Evolutionary conservation across 768 basidiomycete species (phyloP), one percentile per base, ranked within the genome.

Genomic region (Termitomyces sp.): DNA sequence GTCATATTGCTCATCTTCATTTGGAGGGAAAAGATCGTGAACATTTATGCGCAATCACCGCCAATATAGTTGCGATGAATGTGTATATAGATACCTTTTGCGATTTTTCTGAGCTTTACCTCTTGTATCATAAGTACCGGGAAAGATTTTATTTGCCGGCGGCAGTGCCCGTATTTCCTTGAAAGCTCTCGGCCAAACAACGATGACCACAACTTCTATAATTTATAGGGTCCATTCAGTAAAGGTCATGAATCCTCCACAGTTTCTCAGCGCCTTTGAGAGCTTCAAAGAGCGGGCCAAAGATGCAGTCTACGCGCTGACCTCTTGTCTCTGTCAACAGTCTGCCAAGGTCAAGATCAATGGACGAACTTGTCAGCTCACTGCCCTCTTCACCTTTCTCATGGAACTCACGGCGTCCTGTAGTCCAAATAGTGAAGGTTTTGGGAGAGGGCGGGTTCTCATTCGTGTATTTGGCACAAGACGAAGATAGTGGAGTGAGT

Each of bases 391-490:
- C 23, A 42, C 51, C 33, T 56, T 40, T 63, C 44, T 40, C 31
- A 23, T 47, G 10, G 3, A 42, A 47, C 59, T 62, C 18, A 63
- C 47, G 27, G 23, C 27, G 39, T 16, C 22, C 32, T 40, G n/a
- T 62, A 92, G 90, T 94, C 73, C 88, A 91, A 66, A 91, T 99
- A 50, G 73, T 95, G 47, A 92, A 89, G 56, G 86, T 98, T 11
- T 83, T 99, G 9, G 97, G 97, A 27, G 97, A 98, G 73, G 96
- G 97, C 13, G 96, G 92, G 7, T 95, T 94, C 76, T 91, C 89
- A 29, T 95, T 93, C 63, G 92, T 94, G 7, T 92, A 94, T 68
- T 78, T 91, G 31, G 91, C 87, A 3, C 89, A 91, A 68, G 91
- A 94, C 68, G 90, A 92, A 63, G 77, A 82, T 56, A 92, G 90